phyloP scores from a whole-genome alignment of 352 stramenopile species.

The Pythium apleroticum region DNA sequence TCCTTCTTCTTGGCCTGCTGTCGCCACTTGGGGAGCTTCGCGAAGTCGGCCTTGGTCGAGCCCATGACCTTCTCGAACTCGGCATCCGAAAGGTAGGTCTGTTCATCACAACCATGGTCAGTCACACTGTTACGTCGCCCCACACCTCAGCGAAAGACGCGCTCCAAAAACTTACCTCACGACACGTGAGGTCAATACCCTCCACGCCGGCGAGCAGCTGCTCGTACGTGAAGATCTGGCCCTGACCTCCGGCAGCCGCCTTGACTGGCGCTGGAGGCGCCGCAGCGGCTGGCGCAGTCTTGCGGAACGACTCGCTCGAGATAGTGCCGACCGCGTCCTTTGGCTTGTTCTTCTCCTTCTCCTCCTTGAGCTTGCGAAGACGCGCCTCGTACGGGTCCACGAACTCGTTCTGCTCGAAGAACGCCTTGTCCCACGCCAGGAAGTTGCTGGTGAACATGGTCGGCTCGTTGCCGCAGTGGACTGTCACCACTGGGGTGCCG shows the following conservation, averaged over 20 bases:
- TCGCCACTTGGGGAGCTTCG: constrained; percentile 81
- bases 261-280: constrained; percentile 21
- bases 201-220: constrained; percentile 72
- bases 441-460: constrained; percentile 92
- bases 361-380: constrained; percentile 72
- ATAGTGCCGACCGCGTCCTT: constrained; percentile 60
- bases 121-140: not conserved
- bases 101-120: constrained; percentile 14
- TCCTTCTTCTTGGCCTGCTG: constrained; percentile 89
- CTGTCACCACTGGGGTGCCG: constrained; percentile 80
- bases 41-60: constrained; percentile 59
- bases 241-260: constrained; percentile 28
- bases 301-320: constrained; percentile 45
- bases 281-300: constrained; percentile 13
- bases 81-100: constrained; percentile 77
- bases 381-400: constrained; percentile 89
- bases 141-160: too few relatives aligned
- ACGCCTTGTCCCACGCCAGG: constrained; percentile 81
- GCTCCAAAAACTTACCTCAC: constrained; percentile 48
- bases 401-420: constrained; percentile 86
- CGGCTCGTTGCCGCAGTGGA: constrained; percentile 83
- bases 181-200: constrained; percentile 71
- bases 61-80: constrained; percentile 79
- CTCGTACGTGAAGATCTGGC: constrained; percentile 59
- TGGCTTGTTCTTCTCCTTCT: constrained; percentile 71